Evolutionary conservation across 1,139 yeast species (phyloP), one percentile per base, ranked within the genome.

Genomic region (Debaryomyces nepalensis): DNA sequence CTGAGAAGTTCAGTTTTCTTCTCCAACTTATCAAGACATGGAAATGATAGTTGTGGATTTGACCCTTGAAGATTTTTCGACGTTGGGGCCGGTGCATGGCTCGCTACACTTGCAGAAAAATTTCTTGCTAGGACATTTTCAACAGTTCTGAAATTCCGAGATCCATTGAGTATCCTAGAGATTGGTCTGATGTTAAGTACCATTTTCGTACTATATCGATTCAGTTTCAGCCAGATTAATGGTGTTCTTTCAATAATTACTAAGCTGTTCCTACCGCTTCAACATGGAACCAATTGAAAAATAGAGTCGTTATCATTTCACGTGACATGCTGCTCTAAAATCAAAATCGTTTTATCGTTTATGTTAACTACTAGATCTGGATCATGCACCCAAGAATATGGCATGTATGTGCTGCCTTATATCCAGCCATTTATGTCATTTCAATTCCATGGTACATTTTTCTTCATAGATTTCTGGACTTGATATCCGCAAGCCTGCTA

Each of bases 1-100:
- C 34, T 26, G 22, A 82, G 61, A 19, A 68, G 61, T 45, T 77
- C 73, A 1, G 81, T 76, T 52, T 82, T 77, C 44, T 76, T 69
- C 51, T 89, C 96, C 29, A 85, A 68, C 52, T 76, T 81, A 61
- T 91, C 97, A 33, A 90, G 71, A 58, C 97, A 90, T 2, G 97
- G 97, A 59, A 90, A 91, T 2, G 83, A 65, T 75, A 88, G 70
- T 47, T 75, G 88, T 1, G 87, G 86, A 52, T 82, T 82, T 10
- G 83, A 70, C 22, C 61, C 55, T 41, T 40, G 47, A 19, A 33
- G 46, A 27, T 37, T 38, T 27, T 40, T 30, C n/a, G 44, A 37
- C 18, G 31, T 15, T 11, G 43, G 27, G n/a, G 23, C 20, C 12
- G 32, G 30, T 29, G 26, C 34, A 24, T 19, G 24, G 20, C 35